Evolutionary conservation across 805 yeast species (phyloP), one percentile per base, ranked within the genome.

Genomic region (Starmerella asiatica): DNA sequence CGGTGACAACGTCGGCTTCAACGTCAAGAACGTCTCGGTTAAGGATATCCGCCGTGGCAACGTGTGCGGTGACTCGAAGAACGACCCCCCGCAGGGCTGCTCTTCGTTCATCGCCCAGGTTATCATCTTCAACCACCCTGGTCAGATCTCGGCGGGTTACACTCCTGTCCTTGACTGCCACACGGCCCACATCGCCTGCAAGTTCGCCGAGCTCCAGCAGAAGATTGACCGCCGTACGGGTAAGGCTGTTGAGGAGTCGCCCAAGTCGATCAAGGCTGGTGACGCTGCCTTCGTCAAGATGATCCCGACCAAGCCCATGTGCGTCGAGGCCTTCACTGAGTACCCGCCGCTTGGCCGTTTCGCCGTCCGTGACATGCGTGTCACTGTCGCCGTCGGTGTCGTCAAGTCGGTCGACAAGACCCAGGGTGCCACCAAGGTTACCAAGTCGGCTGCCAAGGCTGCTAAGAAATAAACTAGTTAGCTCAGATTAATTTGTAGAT

Each of bases 341-440:
- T 85, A 88, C 78, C 94, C 88, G 66, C 94, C 93, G 71, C 70
- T 88, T 68, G 91, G 94, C 71, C 85, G 97, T 79, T 73, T 88
- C 71, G 88, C 88, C 67, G 95, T 85, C 76, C 86, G 96, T 81
- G 96, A 85, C 73, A 85, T 85, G 96, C 82, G 96, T 81, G 95
- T 85, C 74, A 86, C 96, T 60, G 96, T 86, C 62, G 96, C 96
- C 67, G 96, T 86, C 66, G 96, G 96, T 82, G 94, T 86, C 65
- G 81, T 88, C 81, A 88, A 88, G 79, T 69, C 84, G 53, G 94
- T 84, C 59, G 93, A 73, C 62, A 84, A 84, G 80, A 63, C 81
- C 56, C 79, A 75, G 70, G 70, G 68, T 62, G 82, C 84, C 62
- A 86, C 84, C 71, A 82, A 83, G 85, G 91, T 82, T 61, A 82